Base-by-base conservation (phyloP, 2,329 filamentous ascomycete species). In the Talaromyces sp. region DNA sequence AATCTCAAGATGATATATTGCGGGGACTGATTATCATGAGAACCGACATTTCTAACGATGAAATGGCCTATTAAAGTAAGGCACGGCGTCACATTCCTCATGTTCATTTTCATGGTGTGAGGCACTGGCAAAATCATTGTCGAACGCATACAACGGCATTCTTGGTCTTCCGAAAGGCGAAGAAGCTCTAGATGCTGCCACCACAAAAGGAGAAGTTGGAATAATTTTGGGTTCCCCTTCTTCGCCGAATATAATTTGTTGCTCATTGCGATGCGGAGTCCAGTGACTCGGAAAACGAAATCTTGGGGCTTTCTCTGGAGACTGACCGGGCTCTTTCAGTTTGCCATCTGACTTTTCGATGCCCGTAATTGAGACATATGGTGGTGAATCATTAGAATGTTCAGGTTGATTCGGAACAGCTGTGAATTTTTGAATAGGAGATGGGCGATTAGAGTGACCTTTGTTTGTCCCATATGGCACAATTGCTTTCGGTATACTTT, bases 11-110 rank as follows among this genome's bases (percentile, higher is more conserved):
- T 38, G 14, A 38, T 38, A 38, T 38, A 38, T 38, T 38, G 35
- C 17, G 2, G 14, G 5, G 7, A 38, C 14, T 14, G 3, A 24
- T 24, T 46, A 6, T 19, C 11, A 10, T 14, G n/a, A 46, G 10
- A 21, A 21, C 5, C 2, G 21, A 46, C 21, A 1, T 5, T 24
- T 6, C 6, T 31, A 52, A n/a, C 59, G 50, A 54, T 48, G 59
- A 55, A 57, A 61, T 19, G 59, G 55, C 11, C 41, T 61, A 27
- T 55, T 58, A 24, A 61, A 58, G 17, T 50, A 51, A n/a, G 59
- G 55, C 8, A 38, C 32, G 12, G 41, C 17, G 5, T 50, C 41
- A 3, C 3, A 8, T 19, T 32, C 51, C 14, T 59, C 54, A 32
- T 51, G 31, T 2, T 26, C 51, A n/a, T 17, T 19, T 27, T 24